Conservation (phyloP, 1,284 basidiomycete genomes). For the Inonotus hispidus region DNA sequence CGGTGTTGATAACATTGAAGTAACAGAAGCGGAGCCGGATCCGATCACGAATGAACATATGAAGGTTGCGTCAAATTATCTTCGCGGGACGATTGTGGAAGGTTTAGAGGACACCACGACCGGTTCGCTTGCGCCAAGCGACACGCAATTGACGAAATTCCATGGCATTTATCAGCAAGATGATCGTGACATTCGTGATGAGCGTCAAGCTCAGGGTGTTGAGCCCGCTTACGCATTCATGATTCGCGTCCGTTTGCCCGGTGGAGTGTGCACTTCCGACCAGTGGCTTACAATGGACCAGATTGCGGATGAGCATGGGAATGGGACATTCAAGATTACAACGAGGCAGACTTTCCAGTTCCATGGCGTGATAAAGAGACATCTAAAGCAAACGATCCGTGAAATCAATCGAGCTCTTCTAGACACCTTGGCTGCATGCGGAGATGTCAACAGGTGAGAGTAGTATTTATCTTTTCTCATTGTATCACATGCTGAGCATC, state of each 20-base stretch:
- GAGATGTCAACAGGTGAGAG: conserved; percentile 89
- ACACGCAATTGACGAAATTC: conserved; percentile 97
- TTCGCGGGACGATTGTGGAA: conserved; percentile 93
- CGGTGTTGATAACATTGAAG: conserved; percentile 87
- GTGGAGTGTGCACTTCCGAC: conserved; percentile 85
- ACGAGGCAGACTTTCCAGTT: conserved; percentile 99
- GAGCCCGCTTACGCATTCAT: conserved; percentile 99
- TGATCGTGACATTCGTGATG: conserved; percentile 97
- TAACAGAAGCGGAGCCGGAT: conserved; percentile 91
- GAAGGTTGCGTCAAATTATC: conserved; percentile 93
- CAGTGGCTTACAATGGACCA: conserved; percentile 97
- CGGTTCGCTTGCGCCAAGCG: conserved; percentile 84
- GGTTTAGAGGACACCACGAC: conserved; percentile 86
- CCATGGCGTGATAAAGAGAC: conserved; percentile 96
- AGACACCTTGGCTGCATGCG: conserved; percentile 97
- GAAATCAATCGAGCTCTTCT: conserved; percentile 90
- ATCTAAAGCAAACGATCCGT: conserved; percentile 95
- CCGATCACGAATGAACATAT: conserved; percentile 99
- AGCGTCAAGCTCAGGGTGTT: conserved; percentile 87
- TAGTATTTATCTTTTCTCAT: conserved; percentile 4
- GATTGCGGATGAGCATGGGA: conserved; percentile 94
- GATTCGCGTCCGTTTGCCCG: conserved; percentile 96
- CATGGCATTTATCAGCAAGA: conserved; percentile 98
- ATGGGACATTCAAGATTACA: conserved; percentile 94
- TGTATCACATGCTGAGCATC: conserved; percentile 18